Base-by-base conservation (phyloP, 768 basidiomycete genomes). In the Leccinellum albellum region DNA sequence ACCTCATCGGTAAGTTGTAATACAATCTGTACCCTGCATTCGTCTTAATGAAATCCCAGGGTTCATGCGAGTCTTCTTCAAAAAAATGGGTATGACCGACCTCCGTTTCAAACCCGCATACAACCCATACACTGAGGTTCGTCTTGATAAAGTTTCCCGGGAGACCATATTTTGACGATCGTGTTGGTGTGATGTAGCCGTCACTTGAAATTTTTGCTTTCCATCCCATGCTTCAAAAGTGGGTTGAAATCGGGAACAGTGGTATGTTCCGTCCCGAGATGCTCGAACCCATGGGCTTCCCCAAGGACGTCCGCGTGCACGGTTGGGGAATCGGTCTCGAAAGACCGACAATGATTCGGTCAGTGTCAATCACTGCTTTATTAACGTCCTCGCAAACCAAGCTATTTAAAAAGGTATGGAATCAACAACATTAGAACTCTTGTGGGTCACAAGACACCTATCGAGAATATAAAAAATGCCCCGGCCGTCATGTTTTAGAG, bases 261-360 rank as follows among this genome's bases (percentile, higher is more conserved):
- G 97, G 97, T 23, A 96, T 99, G 91, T 99, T 99, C 86, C 85
- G 97, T 32, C 97, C 97, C 4, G 97, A 99, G 72, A 98, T 99
- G 96, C 79, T 99, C 31, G 94, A 94, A 70, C 94, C 97, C 7
- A 98, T 98, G 95, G 97, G 97, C 31, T 87, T 98, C 70, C 97
- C 97, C 0, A 89, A 91, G 62, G 94, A 94, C 66, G 94, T 98
- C 12, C 87, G 94, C 24, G 96, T 98, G 24, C 91, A 94, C 60
- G 97, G 97, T 17, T 99, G 95, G 93, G 97, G 97, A 48, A 82
- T 99, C 60, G 83, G 87, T 66, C 77, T 98, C 28, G 97, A 99
- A 76, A 78, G 97, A 59, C 97, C 97, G 17, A 98, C 97, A 1
- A 98, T 99, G 97, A 98, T 99, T 75, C 85, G 94, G 92, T 93